A percentile compares a stretch with the other conserved stretches of the same genome.
phyloP scores from a whole-genome alignment of 306 rosid genomes.

The barrel medic (Medicago truncatula) region MtrunA17r5.0-ANR NC_053049.1:7731001-7731500 shows the following conservation, averaged over 20 bases:
- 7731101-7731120: constrained; percentile 84
- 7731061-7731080: background rate
- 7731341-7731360: constrained; percentile 61
- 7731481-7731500: too few species aligned
- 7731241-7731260: constrained; percentile 74
- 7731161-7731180: constrained; percentile 76
- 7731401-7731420: too few species aligned
- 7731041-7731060: too few species aligned
- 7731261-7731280: constrained; percentile 70
- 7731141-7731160: constrained; percentile 85
- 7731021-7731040: too few species aligned
- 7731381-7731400: background rate
- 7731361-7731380: background rate
- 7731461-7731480: too few species aligned
- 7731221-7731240: constrained; percentile 67
- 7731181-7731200: constrained; percentile 61
- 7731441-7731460: too few species aligned
- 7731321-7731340: constrained; percentile 61
- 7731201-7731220: constrained; percentile 74
- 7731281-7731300: constrained; percentile 66
- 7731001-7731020: background rate
- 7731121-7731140: constrained; percentile 69
- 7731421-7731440: too few species aligned
- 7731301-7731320: constrained; percentile 51
- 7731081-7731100: constrained; percentile 39